A percentile compares a stretch with the other conserved stretches of the same genome.
Conservation (phyloP, 768 basidiomycete species). For the Suillus subalutaceus region DNA sequence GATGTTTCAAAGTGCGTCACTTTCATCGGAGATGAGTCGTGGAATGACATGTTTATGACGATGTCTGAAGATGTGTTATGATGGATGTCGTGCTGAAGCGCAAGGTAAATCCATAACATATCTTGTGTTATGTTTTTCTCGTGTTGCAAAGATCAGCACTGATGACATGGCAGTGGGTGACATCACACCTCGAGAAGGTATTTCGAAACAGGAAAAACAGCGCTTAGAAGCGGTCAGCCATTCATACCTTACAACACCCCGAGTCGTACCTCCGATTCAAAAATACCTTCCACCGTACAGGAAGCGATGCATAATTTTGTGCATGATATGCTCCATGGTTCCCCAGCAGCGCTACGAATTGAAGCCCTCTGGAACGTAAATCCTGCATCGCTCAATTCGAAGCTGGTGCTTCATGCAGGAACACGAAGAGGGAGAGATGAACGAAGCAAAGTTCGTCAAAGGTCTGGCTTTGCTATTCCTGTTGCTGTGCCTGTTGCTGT, state of each 20-base stretch:
- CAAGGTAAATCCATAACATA: no score
- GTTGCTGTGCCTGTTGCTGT: background rate
- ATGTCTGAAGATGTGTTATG: no score
- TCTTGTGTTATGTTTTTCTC: no score
- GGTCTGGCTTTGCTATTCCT: constrained; percentile 43
- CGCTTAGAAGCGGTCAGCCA: constrained; percentile 66
- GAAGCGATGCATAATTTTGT: constrained; percentile 92
- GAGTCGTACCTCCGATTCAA: constrained; percentile 9
- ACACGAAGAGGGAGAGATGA: constrained; percentile 74
- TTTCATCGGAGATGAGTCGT: no score
- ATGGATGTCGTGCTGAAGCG: no score
- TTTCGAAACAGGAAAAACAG: constrained; percentile 80
- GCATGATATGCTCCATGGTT: constrained; percentile 84
- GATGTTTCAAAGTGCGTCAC: no score
- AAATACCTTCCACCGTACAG: constrained; percentile 36
- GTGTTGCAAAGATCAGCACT: no score
- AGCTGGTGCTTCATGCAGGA: constrained; percentile 50
- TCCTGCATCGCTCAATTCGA: constrained; percentile 4
- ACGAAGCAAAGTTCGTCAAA: constrained; percentile 88
- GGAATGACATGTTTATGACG: no score
- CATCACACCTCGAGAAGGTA: constrained; percentile 87
- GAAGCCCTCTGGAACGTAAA: constrained; percentile 70
- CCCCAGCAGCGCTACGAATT: constrained; percentile 68
- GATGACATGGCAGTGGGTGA: constrained; percentile 69
- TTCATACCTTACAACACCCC: background rate